phyloP scores from a whole-genome alignment of 2,329 filamentous ascomycete species.

The Xylaria sp. region DNA sequence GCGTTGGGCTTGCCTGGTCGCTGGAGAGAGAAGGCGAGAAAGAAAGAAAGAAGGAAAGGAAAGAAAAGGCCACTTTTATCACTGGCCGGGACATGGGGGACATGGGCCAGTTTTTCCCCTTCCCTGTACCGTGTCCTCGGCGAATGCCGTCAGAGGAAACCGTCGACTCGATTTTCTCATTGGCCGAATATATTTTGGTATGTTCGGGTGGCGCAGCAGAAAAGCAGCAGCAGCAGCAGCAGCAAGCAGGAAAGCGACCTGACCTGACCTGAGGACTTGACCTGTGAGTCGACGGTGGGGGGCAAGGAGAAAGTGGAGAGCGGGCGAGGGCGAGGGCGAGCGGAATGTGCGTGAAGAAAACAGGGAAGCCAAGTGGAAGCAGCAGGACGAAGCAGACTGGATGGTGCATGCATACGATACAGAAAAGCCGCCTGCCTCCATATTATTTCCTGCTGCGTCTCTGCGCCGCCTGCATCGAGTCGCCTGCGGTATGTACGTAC shows the following conservation, averaged over 20 bases:
- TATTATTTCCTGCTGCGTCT: constrained; percentile 1
- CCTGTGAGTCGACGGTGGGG: too few species aligned
- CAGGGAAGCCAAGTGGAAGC: too few species aligned
- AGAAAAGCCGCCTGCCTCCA: background rate
- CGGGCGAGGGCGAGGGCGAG: background rate
- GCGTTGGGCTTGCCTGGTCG: background rate
- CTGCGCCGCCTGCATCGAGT: background rate
- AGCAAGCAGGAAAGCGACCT: background rate
- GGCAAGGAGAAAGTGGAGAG: background rate
- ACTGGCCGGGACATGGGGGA: too few species aligned
- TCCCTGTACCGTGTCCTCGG: constrained; percentile 11
- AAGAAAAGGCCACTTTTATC: background rate
- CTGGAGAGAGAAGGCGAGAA: constrained; percentile 2
- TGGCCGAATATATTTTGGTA: constrained; percentile 6
- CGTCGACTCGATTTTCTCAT: constrained; percentile 9
- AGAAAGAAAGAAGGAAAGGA: constrained; percentile 1
- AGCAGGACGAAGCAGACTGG: background rate
- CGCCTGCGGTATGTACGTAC: background rate
- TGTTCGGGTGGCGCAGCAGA: constrained; percentile 16
- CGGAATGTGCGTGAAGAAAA: too few species aligned
- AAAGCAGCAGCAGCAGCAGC: background rate
- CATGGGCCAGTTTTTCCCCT: constrained; percentile 1
- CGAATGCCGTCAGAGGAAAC: constrained; percentile 19
- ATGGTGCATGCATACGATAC: background rate
- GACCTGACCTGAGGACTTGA: too few species aligned